Percentiles rank a stretch among this genome's conserved stretches.
Conservation (phyloP, 2,329 filamentous ascomycete species). For the Microdochium nivale region DNA sequence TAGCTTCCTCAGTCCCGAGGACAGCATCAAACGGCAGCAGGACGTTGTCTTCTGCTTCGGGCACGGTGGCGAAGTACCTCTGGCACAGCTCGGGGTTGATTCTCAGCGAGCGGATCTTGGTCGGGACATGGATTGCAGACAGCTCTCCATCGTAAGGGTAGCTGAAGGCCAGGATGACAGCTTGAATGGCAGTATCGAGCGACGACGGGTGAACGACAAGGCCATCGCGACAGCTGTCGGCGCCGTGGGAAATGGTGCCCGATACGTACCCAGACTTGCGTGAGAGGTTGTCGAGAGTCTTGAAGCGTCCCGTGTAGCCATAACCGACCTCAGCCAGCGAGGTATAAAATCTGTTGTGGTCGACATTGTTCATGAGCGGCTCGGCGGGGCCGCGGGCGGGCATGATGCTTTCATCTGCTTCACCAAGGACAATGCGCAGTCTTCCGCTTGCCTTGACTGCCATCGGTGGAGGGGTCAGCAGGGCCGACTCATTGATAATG, state of each 20-base stretch:
- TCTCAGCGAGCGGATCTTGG: neutral
- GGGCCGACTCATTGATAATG: neutral
- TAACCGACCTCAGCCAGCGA: neutral
- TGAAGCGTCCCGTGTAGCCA: neutral
- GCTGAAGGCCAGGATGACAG: neutral
- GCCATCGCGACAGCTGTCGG: neutral
- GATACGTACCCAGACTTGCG: neutral
- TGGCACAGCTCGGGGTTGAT: neutral
- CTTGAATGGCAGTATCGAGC: neutral
- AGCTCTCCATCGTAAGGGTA: neutral
- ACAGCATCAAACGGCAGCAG: neutral
- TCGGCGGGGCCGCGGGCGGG: neutral
- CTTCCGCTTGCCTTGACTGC: neutral
- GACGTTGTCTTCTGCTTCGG: neutral
- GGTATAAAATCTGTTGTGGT: neutral
- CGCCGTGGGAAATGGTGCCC: neutral
- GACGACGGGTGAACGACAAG: neutral
- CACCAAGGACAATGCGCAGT: neutral
- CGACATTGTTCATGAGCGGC: neutral
- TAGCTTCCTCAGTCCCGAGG: neutral
- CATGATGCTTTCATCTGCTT: neutral
- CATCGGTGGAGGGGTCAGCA: neutral
- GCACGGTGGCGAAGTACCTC: neutral
- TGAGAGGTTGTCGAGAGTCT: neutral
- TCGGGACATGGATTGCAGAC: neutral